Percentiles rank a stretch among this genome's conserved stretches.
These are phyloP conservation scores for Aspergillus eucalypticola DNA, from an alignment of 2,329 filamentous ascomycete genomes.

Conservation along the genomic window DNA sequence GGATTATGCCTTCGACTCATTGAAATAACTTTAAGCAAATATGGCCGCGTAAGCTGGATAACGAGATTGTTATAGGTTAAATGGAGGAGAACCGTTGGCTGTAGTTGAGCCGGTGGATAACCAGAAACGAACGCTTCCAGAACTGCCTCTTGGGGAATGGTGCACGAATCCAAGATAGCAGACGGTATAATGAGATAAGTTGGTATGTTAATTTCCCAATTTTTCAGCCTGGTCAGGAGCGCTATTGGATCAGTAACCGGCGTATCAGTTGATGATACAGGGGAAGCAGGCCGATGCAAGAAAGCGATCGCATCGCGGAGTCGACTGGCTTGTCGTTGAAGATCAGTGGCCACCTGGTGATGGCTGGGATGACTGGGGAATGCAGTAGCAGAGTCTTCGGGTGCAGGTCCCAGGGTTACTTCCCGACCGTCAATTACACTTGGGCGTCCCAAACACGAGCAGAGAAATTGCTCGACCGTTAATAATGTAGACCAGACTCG, in stretches of 20 bases:
- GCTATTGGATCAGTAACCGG: background rate
- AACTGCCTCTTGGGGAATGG: background rate
- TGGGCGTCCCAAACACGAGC: background rate
- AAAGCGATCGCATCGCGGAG: background rate
- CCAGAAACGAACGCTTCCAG: background rate
- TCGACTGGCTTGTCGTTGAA: background rate
- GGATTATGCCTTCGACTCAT: background rate
- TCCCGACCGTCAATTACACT: background rate
- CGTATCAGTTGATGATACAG: background rate
- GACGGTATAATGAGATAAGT: background rate
- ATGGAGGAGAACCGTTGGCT: background rate
- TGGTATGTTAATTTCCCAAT: background rate
- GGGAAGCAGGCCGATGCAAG: background rate
- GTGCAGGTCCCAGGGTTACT: background rate
- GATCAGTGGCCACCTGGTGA: background rate
- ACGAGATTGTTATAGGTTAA: background rate
- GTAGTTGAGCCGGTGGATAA: background rate
- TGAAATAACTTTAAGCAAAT: background rate
- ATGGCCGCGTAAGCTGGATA: background rate
- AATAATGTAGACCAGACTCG: background rate
- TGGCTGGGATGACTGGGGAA: background rate
- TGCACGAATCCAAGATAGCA: background rate
- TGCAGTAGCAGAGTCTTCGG: background rate
- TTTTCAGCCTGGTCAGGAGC: background rate
- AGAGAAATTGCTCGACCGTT: background rate